Base-by-base conservation (phyloP, 2,329 filamentous ascomycete species). In the Colletotrichum somersetense region DNA sequence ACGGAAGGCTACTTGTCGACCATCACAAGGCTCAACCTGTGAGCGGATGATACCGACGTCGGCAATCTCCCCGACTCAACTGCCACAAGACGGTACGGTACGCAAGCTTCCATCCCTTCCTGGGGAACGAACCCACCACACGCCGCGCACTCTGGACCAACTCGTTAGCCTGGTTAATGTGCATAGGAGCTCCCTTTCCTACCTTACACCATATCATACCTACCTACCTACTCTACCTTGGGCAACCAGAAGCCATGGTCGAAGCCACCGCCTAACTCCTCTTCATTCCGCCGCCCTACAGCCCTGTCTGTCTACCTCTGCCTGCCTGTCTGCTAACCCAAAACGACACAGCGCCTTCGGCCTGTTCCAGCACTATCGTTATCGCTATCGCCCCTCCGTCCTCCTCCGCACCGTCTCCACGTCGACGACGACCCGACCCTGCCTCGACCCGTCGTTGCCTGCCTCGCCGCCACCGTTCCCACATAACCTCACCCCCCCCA, bases 21-120 rank as follows among this genome's bases (percentile, higher is more conserved):
- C 44, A 73, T 73, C 71, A 71, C 71, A 62, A 71, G 71, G 62
- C 67, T 73, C 50, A 62, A 46, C 56, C 67, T 42, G 66, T 71
- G 70, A 72, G 66, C 70, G 70, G 55, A 72, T 70, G 66, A 72
- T 48, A 70, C 55, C 66, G 35, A 61, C 59, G 35, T 40, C 55
- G 70, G 59, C 38, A 64, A 44, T 35, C 59, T 48, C 66, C 69
- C 66, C 70, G 48, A 70, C 48, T 70, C 40, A 26, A 65, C 66
- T 14, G 33, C 66, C 46, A 57, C 56, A 38, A 23, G 30, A 62
- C 61, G 35, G 48, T 30, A 30, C 33, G 46, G 46, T 14, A 42
- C 40, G 40, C 16, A 20, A 16, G 42, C 50, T 68, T 52, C 40
- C 5, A 71, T 35, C 33, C 14, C 23, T 23, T 48, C 38, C 44